These are phyloP conservation scores for Ophiostoma quercus DNA, from an alignment of 2,329 filamentous ascomycete genomes.

Conservation along the genomic window DNA sequence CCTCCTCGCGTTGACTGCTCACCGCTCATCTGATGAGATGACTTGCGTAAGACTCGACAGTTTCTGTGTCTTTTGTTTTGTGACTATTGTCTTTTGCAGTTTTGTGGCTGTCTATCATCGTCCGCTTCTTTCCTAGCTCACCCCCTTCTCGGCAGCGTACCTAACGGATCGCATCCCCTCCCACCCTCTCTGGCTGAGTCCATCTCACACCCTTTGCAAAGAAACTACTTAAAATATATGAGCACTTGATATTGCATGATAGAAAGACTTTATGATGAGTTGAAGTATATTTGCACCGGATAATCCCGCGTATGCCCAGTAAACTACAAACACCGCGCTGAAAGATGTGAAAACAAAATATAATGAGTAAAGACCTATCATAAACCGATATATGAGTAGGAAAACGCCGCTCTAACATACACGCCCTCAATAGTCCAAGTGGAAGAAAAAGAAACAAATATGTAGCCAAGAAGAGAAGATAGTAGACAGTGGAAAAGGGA, in stretches of 20 bases:
- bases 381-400: background rate
- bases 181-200: background rate
- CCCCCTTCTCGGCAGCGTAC: background rate
- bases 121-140: background rate
- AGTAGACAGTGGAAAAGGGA: background rate
- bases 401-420: background rate
- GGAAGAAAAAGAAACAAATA: background rate
- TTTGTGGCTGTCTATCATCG: background rate
- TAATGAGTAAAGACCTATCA: background rate
- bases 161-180: background rate
- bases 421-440: background rate
- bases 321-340: background rate
- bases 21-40: conserved; percentile 8
- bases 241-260: background rate
- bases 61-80: background rate
- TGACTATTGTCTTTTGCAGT: background rate
- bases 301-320: background rate
- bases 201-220: background rate
- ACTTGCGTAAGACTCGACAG: background rate
- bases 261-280: background rate
- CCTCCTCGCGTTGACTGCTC: background rate
- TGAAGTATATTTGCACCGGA: background rate
- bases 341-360: background rate
- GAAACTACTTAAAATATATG: background rate
- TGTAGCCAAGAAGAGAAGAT: conserved; percentile 7